These are phyloP conservation scores for Monsonia emarginata DNA, from an alignment of 441 rosid species.

Conservation along the genomic window DNA sequence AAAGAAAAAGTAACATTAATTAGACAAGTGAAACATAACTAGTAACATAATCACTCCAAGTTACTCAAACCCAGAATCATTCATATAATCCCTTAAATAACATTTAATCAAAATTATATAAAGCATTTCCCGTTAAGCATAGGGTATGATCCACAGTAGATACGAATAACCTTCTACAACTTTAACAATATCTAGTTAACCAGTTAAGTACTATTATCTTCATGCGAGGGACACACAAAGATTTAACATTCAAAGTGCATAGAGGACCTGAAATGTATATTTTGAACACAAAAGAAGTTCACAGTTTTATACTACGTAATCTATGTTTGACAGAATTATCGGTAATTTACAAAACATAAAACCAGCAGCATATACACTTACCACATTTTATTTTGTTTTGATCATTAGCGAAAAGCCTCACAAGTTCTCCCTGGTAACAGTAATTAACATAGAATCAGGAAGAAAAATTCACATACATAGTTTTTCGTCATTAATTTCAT, in stretches of 20 bases:
- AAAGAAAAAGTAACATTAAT: background rate
- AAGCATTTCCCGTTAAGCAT: background rate
- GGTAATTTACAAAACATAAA: constrained; percentile 9
- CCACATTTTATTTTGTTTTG: constrained; percentile 84
- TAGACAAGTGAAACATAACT: background rate
- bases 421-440: constrained; percentile 61
- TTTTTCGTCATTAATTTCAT: background rate
- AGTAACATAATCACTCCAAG: background rate
- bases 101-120: background rate
- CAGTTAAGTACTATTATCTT: background rate
- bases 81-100: background rate
- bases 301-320: background rate
- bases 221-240: background rate
- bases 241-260: background rate
- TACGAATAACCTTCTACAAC: background rate
- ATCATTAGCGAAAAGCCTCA: constrained; percentile 69
- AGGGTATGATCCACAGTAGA: background rate
- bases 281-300: background rate
- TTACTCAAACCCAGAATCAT: background rate
- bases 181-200: background rate
- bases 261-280: background rate
- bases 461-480: constrained; percentile 12
- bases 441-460: constrained; percentile 13
- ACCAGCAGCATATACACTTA: constrained; percentile 27
- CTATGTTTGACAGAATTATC: background rate